Conservation (phyloP, 73 alveolate species). For the Paramecium primaurelia region DNA sequence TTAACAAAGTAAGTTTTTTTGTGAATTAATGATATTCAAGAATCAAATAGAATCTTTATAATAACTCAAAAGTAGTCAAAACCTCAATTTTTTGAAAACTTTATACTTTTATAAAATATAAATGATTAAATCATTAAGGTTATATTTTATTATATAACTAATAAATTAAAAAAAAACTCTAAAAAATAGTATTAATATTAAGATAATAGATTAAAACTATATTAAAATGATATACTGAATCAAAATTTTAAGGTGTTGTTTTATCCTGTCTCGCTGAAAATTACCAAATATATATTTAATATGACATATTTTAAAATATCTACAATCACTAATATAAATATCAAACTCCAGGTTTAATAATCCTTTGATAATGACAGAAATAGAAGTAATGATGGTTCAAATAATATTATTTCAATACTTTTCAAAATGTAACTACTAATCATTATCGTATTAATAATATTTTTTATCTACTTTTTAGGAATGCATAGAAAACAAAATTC, state of each 20-base stretch:
- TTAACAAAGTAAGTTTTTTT: background rate
- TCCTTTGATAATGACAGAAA: background rate
- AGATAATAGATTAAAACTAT: background rate
- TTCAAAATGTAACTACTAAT: conserved; percentile 23
- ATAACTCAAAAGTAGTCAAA: background rate
- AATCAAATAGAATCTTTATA: background rate
- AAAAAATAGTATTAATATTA: background rate
- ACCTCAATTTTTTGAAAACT: background rate
- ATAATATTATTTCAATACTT: background rate
- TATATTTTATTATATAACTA: background rate
- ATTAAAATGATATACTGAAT: background rate
- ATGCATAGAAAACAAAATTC: background rate
- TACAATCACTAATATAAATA: background rate
- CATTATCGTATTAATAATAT: background rate
- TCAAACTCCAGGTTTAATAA: background rate
- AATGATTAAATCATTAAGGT: background rate
- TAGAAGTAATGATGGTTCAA: background rate
- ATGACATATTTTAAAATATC: conserved; percentile 28
- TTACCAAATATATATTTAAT: background rate
- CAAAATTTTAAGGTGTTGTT: background rate
- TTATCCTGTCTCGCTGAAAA: conserved; percentile 31
- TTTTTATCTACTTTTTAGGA: background rate
- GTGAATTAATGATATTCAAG: background rate
- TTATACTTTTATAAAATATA: background rate
- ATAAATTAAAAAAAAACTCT: background rate